These are phyloP conservation scores for Tanacetum coccineum DNA, from an alignment of 129 eudicot species.

Conservation along the genomic window DNA sequence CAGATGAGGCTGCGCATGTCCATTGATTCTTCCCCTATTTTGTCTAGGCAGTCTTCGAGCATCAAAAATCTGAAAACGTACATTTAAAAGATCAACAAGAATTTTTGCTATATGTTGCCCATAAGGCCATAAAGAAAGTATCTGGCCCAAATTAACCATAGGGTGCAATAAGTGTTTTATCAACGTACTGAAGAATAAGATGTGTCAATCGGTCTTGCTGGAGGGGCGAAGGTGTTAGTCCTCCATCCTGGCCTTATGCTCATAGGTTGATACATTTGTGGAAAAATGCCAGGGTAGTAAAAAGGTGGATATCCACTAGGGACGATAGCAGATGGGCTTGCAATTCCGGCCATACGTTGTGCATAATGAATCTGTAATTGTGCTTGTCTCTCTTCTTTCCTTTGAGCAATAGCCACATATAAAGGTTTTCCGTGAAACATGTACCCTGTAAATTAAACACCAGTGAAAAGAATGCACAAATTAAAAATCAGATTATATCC, in stretches of 20 bases:
- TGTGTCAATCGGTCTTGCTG: constrained; percentile 49
- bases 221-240: constrained; percentile 53
- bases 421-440: constrained; percentile 73
- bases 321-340: constrained; percentile 48
- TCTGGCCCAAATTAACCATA: not conserved
- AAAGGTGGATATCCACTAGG: constrained; percentile 62
- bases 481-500: not conserved
- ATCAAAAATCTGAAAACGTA: constrained; percentile 44
- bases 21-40: constrained; percentile 56
- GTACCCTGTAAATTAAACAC: constrained; percentile 36
- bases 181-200: constrained; percentile 49
- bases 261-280: constrained; percentile 69
- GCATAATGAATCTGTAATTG: constrained; percentile 62
- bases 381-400: constrained; percentile 80
- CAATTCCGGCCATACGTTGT: constrained; percentile 53
- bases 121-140: too few relatives aligned
- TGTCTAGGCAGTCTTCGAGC: constrained; percentile 51
- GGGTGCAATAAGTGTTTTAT: not conserved
- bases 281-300: constrained; percentile 53
- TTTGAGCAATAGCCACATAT: constrained; percentile 91
- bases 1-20: constrained; percentile 26
- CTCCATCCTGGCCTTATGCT: constrained; percentile 81
- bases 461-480: not conserved
- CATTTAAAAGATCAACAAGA: not conserved
- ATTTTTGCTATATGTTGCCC: not conserved